Conservation (phyloP, 1,284 basidiomycete species). For the Kalmanozyma brasiliensis region DNA sequence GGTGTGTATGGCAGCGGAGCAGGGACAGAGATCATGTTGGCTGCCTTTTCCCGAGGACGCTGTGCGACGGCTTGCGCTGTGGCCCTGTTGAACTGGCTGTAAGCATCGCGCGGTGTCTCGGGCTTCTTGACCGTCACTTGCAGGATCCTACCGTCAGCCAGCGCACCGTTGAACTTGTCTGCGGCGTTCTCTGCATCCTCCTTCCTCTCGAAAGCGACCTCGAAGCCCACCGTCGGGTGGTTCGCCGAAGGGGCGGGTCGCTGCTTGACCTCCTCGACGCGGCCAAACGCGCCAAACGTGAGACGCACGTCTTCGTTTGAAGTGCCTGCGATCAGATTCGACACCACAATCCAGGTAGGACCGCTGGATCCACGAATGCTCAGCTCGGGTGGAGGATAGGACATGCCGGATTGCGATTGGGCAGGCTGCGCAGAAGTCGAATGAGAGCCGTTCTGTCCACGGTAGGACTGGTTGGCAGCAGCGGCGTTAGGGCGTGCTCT, state of each 20-base stretch:
- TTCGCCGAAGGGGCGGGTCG: conserved; percentile 50
- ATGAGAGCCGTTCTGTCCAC: not conserved
- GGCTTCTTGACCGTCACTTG: conserved; percentile 55
- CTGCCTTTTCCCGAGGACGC: conserved; percentile 30
- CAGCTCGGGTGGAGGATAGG: conserved; percentile 53
- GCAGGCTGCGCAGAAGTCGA: not conserved
- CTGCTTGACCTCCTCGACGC: conserved; percentile 53
- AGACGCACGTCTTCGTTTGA: conserved; percentile 60
- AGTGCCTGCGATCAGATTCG: conserved; percentile 61
- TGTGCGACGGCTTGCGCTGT: conserved; percentile 40
- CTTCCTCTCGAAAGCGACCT: conserved; percentile 56
- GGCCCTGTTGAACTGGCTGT: conserved; percentile 39
- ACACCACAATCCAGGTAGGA: conserved; percentile 62
- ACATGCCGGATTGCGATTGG: conserved; percentile 18
- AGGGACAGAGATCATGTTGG: conserved; percentile 38
- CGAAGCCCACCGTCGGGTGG: conserved; percentile 58
- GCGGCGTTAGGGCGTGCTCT: conserved; percentile 17
- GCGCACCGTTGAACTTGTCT: conserved; percentile 60
- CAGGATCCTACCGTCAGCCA: conserved; percentile 64
- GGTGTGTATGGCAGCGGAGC: conserved; percentile 42
- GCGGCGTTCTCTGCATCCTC: conserved; percentile 54
- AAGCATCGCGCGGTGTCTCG: conserved; percentile 29
- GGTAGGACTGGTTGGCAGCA: conserved; percentile 7
- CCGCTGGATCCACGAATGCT: conserved; percentile 61
- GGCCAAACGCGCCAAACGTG: conserved; percentile 61